These are phyloP conservation scores for Vitis hybrid DNA, from an alignment of 177 flowering plant species.

Conservation along the genomic window DNA sequence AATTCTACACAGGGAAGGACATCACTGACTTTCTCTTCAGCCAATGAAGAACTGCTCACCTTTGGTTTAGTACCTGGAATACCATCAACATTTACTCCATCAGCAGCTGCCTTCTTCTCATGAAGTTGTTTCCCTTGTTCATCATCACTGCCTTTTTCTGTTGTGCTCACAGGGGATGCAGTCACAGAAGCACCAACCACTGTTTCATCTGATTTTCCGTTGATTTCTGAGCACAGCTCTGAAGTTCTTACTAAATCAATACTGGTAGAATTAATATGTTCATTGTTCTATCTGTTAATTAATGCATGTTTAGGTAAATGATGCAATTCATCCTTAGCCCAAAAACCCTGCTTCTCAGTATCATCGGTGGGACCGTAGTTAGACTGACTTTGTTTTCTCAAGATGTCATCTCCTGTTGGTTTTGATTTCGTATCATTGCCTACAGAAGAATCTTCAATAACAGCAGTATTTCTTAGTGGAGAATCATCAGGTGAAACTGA, in stretches of 20 bases:
- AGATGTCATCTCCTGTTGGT: conserved; percentile 18
- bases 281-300: conserved; percentile 13
- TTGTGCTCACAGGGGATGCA: conserved; percentile 4
- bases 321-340: conserved; percentile 11
- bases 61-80: conserved; percentile 18
- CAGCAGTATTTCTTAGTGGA: conserved; percentile 31
- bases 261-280: conserved; percentile 16
- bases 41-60: conserved; percentile 7
- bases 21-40: conserved; percentile 22
- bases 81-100: conserved; percentile 7
- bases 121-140: conserved; percentile 14
- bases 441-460: conserved; percentile 26
- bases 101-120: conserved; percentile 15
- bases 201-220: conserved; percentile 8
- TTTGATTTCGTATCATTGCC: conserved; percentile 29
- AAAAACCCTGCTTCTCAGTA: conserved; percentile 24
- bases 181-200: not conserved
- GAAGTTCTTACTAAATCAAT: conserved; percentile 19
- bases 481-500: conserved; percentile 43
- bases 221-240: conserved; percentile 20
- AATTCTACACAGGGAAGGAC: conserved; percentile 4
- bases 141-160: conserved; percentile 13
- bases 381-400: conserved; percentile 14
- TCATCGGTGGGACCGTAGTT: conserved; percentile 18
- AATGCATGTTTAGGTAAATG: too few species aligned